Base-by-base conservation (phyloP, 345 rosid species). In the Lumnitzera racemosa region DNA sequence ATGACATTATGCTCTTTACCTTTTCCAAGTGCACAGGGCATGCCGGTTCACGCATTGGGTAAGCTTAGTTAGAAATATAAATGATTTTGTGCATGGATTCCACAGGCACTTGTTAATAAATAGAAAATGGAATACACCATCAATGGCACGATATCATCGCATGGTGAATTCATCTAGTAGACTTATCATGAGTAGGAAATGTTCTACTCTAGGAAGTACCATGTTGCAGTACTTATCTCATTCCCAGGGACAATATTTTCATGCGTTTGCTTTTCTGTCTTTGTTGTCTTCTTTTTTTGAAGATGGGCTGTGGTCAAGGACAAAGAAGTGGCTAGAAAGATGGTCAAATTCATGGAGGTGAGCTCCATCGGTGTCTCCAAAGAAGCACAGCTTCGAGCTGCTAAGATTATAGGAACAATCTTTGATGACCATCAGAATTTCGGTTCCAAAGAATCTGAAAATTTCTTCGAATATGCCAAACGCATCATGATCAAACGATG, bases 11-110 rank as follows among this genome's bases (percentile, higher is more conserved):
- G 96, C 80, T 92, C 13, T 92, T 92, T 63, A 92, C 98, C 54
- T 71, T 92, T 72, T 89, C 98, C 70, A 92, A 92, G 68, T 62
- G 83, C 87, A 83, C 91, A 0, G 98, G 98, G 15, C 96, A 92
- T 62, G 98, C 96, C 15, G 96, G 98, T 50, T 75, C 98, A 43
- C 83, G 98, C 46, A 85, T 92, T 41, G 98, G 98, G 98, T 91
- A 46, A 68, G 74, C 55, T 20, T 13, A 47, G 60, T 54, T n/a
- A 49, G 24, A 58, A 16, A 1, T 59, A 2, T 47, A 13, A 47
- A 47, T 41, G 31, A 27, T 27, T 27, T 27, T 27, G 43, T 36
- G 43, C 10, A 36, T 36, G 43, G 1, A 36, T 36, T 36, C 43
- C 43, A 2, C 4, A 3, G 5, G 31, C 31, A 5, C 31, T 27